These are phyloP conservation scores for Leishmania tropica DNA, from an alignment of 208 protist genomes.

Conservation along the genomic window DNA sequence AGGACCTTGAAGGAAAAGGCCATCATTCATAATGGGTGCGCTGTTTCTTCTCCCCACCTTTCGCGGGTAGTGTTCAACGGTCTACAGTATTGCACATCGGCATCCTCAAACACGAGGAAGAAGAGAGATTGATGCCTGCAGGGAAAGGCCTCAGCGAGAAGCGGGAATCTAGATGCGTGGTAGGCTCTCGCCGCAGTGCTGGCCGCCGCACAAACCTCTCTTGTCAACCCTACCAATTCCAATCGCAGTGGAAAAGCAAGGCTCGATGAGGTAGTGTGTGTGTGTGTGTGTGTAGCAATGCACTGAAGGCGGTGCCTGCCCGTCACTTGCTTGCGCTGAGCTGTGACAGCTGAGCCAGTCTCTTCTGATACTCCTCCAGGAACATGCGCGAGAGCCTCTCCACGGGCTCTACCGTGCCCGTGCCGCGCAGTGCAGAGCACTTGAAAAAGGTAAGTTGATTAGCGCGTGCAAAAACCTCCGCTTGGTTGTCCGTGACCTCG, in stretches of 20 bases:
- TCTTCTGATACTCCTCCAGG: constrained; percentile 76
- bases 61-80: background rate
- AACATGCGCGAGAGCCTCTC: constrained; percentile 73
- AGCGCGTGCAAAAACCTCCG: constrained; percentile 70
- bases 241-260: background rate
- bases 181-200: background rate
- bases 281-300: background rate
- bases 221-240: background rate
- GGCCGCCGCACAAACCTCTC: background rate
- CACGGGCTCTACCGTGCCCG: constrained; percentile 82
- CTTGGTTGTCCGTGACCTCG: constrained; percentile 89
- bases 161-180: background rate
- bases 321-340: background rate
- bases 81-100: constrained; percentile 6
- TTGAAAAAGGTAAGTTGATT: constrained; percentile 87
- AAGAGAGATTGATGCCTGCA: background rate
- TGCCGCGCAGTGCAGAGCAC: constrained; percentile 84
- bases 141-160: background rate
- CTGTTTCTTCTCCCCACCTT: background rate
- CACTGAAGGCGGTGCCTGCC: background rate
- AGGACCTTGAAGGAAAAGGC: background rate
- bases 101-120: background rate
- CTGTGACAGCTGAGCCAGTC: constrained; percentile 33
- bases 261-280: background rate
- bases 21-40: background rate